Evolutionary conservation across 148 eudicot species (phyloP).

Genomic region (Hydrangea macrophylla): DNA sequence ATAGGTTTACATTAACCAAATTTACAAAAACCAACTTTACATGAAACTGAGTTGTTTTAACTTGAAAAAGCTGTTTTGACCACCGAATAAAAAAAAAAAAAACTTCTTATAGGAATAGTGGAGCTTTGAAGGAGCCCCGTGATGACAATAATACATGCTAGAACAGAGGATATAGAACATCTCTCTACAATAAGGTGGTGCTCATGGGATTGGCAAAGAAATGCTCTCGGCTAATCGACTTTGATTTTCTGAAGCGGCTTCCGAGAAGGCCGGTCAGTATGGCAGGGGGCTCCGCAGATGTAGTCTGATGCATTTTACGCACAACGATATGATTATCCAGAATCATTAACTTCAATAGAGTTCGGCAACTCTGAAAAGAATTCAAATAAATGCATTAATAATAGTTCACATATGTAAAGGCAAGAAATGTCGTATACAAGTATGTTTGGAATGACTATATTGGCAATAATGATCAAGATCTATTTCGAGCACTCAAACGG

Average conservation of each 20-base stretch:
- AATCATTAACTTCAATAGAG: conserved; percentile 64
- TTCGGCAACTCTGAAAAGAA: conserved; percentile 69
- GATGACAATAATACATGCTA: not conserved
- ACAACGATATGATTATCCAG: conserved; percentile 63
- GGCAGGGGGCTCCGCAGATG: conserved; percentile 50
- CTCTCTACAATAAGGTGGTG: conserved; percentile 35
- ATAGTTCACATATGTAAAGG: not conserved
- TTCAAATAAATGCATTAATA: not conserved
- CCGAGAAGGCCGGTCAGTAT: conserved; percentile 51
- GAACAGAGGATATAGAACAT: not conserved
- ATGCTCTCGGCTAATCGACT: conserved; percentile 54
- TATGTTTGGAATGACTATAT: not conserved
- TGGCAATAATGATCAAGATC: too few species aligned
- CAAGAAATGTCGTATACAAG: not conserved
- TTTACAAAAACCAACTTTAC: too few species aligned
- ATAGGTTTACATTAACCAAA: too few species aligned
- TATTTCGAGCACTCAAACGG: too few species aligned
- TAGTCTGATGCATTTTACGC: conserved; percentile 65
- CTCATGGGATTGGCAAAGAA: conserved; percentile 81
- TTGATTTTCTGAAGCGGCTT: conserved; percentile 33
- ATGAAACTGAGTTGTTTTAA: too few species aligned
- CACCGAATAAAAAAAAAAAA: too few species aligned
- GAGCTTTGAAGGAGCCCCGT: not conserved
- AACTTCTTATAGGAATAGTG: too few species aligned
- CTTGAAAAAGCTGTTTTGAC: too few species aligned